Base-by-base conservation (phyloP, 305 asterid genomes). In the Plantago rigida region DNA sequence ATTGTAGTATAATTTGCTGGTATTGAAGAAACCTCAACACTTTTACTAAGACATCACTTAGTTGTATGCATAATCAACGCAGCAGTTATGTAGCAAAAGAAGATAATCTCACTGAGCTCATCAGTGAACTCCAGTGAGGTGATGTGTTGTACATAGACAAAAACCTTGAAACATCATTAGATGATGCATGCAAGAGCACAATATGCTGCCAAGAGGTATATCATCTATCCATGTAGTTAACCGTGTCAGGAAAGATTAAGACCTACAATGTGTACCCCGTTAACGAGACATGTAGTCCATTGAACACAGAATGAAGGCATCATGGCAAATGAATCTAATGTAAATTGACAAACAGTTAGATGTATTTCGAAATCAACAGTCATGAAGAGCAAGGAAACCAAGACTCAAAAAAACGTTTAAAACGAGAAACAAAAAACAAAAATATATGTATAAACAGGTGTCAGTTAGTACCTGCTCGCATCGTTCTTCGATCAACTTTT, bases 401-500 rank as follows among this genome's bases (percentile, higher is more conserved):
- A 22, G 26, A 22, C 26, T 0, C 26, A 4, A 31, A 31, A 5
- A 29, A 53, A 54, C 36, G 12, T 36, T 13, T 10, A 1, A 34
- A 53, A 4, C 62, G 44, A 47, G 19, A 31, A 31, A 31, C 5
- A 5, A 31, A 31, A 31, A 31, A 3, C 7, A 31, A 31, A 31
- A 31, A 3, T 4, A 3, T 31, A 31, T 3, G 7, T 31, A 31
- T 4, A 31, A 31, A 31, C 5, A 5, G 48, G 12, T 15, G 12
- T 39, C 59, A 28, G 50, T 60, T 51, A 58, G 58, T 81, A 88
- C 95, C 96, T 86, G 79, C 77, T 89, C 97, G 74, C 97, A 89
- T 58, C 95, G 85, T 81, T 89, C 95, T 77, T 89, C 97, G 71
- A 89, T 89, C 72, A 77, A 66, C 73, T 86, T 86, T 79, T 84